Base-by-base conservation (phyloP, 2,329 filamentous ascomycete species). In the Ambrosiella beaveri region DNA sequence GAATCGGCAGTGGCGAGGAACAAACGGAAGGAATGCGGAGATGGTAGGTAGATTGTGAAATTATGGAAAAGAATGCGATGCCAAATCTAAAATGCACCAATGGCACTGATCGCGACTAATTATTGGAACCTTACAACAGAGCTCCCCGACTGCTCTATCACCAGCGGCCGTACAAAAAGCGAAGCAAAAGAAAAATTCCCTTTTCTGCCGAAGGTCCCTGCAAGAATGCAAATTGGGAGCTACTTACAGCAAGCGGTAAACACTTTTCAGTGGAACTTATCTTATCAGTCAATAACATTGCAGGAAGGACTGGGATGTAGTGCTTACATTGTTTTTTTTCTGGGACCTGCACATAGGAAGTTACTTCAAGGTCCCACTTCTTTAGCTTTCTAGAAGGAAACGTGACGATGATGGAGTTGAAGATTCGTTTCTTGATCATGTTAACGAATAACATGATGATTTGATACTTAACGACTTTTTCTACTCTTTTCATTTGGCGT, bases 211-310 rank as follows among this genome's bases (percentile, higher is more conserved):
- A 9, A 7, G 38, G 37, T 40, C 47, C 49, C 37, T 41, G 19
- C 17, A 60, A 56, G 37, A 45, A 55, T 50, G 51, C 49, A 27
- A 27, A 4, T 27, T 2, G 27, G 27, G 27, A 49, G 17, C 54
- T 36, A 35, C n/a, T 36, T 39, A 9, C 3, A 12, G 58, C 40
- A 61, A 54, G 56, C 59, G 56, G 59, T 61, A n/a, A 58, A 38
- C 15, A 54, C 17, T 17, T 38, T 41, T 54, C 17, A 41, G 52
- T 54, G 52, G 52, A 19, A 17, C 52, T 61, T 61, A 61, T 61
- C 59, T 61, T 61, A 61, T 61, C 59, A 38, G 35, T 7, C 38
- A 39, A 56, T 45, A 51, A 54, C 45, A 53, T 59, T 51, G 17
- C 38, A 55, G 56, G 52, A 58, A 51, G 5, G 38, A 54, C 37